A percentile compares a stretch with the other conserved stretches of the same genome.
Conservation (phyloP, 176 grass and related monocot genomes). For the Rhynchospora tenuis region DNA sequence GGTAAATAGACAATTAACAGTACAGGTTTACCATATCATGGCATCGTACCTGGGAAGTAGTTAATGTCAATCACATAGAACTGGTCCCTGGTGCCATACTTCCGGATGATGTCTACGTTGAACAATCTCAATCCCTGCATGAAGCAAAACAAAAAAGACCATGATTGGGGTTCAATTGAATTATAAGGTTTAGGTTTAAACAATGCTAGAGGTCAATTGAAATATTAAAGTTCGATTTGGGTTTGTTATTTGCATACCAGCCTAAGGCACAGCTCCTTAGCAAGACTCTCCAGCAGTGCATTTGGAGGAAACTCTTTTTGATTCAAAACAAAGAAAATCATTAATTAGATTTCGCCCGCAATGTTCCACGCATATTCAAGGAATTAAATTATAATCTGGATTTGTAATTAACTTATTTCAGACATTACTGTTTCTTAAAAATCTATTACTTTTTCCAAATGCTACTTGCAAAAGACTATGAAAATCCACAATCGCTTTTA, state of each 20-base stretch:
- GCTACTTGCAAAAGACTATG: background rate
- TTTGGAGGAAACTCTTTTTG: slow-evolving; percentile 76
- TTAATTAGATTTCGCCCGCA: slow-evolving; percentile 3
- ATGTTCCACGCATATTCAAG: background rate
- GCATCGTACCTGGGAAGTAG: slow-evolving; percentile 83
- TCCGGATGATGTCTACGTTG: slow-evolving; percentile 92
- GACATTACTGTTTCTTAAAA: background rate
- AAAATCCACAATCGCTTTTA: background rate
- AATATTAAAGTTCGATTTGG: background rate
- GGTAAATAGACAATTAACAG: background rate
- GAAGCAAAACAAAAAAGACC: slow-evolving; percentile 8
- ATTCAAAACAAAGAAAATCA: slow-evolving; percentile 24
- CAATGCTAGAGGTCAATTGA: background rate
- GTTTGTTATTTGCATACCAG: slow-evolving; percentile 39
- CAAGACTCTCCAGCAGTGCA: slow-evolving; percentile 71
- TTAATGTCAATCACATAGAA: slow-evolving; percentile 99
- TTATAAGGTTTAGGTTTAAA: background rate
- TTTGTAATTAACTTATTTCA: background rate
- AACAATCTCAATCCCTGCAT: slow-evolving; percentile 87
- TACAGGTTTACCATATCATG: background rate
- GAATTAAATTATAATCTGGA: background rate
- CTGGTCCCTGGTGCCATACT: slow-evolving; percentile 76
- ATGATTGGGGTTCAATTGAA: background rate
- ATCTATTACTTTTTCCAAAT: background rate
- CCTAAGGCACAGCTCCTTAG: slow-evolving; percentile 60